Evolutionary conservation across 441 rosid genomes (phyloP).

Genomic region (Bocquillonia castaneifolia): DNA sequence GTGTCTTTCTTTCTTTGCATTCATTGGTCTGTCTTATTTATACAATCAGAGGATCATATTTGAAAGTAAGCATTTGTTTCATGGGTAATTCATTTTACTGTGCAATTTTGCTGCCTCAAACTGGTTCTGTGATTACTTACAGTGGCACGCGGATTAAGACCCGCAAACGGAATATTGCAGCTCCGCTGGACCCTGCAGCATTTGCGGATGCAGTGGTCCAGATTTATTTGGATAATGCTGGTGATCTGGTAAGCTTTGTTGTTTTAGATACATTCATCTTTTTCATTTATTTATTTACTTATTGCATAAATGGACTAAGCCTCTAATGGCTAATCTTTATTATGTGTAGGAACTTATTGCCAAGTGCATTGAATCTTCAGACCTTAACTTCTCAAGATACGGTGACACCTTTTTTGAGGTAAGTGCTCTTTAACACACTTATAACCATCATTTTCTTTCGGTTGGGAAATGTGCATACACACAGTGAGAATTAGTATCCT

Average conservation of each 20-base stretch:
- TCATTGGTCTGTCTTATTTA: too few relatives aligned
- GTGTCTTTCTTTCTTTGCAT: too few relatives aligned
- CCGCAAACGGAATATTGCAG: conserved; percentile 99
- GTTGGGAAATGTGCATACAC: background rate
- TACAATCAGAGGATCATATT: background rate
- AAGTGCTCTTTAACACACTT: conserved; percentile 8
- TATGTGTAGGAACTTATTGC: conserved; percentile 76
- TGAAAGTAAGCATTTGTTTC: background rate
- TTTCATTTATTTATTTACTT: background rate
- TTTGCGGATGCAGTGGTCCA: conserved; percentile 99
- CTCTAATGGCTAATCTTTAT: background rate
- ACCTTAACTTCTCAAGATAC: conserved; percentile 90
- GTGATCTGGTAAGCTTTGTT: conserved; percentile 71
- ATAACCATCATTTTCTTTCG: background rate
- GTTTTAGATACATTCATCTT: background rate
- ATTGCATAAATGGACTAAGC: background rate
- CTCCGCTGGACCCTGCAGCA: conserved; percentile 99
- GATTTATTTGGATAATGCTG: conserved; percentile 97
- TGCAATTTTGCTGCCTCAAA: conserved; percentile 1
- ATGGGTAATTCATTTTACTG: background rate
- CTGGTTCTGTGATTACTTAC: conserved; percentile 11
- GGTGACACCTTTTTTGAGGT: conserved; percentile 99
- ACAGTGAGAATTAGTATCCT: background rate
- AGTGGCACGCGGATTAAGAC: conserved; percentile 99
- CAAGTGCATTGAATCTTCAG: conserved; percentile 81